Conservation (phyloP, 2,329 filamentous ascomycete genomes). For the Aureobasidium uvarum region DNA sequence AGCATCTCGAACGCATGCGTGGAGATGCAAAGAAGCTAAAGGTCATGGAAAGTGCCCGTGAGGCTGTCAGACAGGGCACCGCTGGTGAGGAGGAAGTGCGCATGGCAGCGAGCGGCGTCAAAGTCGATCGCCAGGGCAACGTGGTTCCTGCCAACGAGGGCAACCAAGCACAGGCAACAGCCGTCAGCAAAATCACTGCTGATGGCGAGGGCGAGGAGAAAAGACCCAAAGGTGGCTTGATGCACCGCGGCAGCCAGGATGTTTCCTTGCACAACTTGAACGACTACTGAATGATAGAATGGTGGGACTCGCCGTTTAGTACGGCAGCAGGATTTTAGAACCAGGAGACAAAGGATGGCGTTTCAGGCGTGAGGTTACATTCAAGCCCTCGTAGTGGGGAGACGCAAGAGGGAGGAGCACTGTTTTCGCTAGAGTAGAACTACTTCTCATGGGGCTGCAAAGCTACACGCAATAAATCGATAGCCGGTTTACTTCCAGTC, state of each 20-base stretch:
- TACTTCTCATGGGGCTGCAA: constrained; percentile 5
- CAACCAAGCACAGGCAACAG: constrained; percentile 26
- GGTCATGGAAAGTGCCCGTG: constrained; percentile 62
- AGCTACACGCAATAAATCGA: constrained; percentile 20
- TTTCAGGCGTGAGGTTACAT: constrained; percentile 23
- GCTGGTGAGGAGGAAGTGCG: constrained; percentile 61
- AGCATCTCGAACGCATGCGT: constrained; percentile 69
- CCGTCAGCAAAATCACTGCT: constrained; percentile 29
- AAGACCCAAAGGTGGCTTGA: constrained; percentile 35
- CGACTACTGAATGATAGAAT: constrained; percentile 33
- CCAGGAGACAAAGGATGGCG: constrained; percentile 20
- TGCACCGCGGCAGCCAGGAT: constrained; percentile 49
- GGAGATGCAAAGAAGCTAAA: constrained; percentile 69
- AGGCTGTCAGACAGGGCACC: constrained; percentile 62
- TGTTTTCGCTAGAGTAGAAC: constrained; percentile 19
- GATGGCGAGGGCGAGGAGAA: constrained; percentile 33
- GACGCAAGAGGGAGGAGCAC: constrained; percentile 10
- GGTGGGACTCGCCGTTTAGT: constrained; percentile 10
- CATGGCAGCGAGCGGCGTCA: constrained; percentile 61
- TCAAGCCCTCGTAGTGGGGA: background rate
- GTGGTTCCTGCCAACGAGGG: constrained; percentile 52
- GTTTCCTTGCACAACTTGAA: constrained; percentile 60
- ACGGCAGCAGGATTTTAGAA: constrained; percentile 11
- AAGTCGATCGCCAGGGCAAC: constrained; percentile 56
- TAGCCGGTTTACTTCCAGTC: constrained; percentile 9